Base-by-base conservation (phyloP, 768 basidiomycete species). In the Porpolomopsis calyptriformis region DNA sequence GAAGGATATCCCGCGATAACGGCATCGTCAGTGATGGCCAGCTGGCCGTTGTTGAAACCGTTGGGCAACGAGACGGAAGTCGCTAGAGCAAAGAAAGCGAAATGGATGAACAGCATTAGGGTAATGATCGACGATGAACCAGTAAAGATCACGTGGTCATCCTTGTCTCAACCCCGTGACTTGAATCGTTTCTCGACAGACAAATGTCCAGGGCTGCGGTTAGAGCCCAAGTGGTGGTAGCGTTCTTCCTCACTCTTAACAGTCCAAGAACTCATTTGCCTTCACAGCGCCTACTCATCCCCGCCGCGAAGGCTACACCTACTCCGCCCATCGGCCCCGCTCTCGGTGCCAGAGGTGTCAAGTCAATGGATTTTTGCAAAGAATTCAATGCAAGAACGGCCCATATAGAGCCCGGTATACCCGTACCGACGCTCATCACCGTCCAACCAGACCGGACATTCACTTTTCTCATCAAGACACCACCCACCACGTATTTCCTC, bases 281-380 rank as follows among this genome's bases (percentile, higher is more conserved):
- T 49, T 48, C 24, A 16, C 50, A 88, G 88, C 85, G 89, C 51
- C 68, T 98, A 48, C 74, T 94, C 42, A 79, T 97, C 49, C 78
- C 82, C 42, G 94, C 94, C 36, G 92, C 90, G 36, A 97, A 97
- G 60, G 94, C 94, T 27, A 84, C 93, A 22, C 93, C 94, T 14
- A 86, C 89, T 31, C 94, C 94, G 47, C 94, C 94, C 7, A 85
- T 99, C 43, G 94, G 94, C 58, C 94, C 94, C 45, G 94, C 93
- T 25, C 78, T 99, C 44, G 96, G 96, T 69, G 94, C 96, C 52
- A 81, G 90, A 58, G 96, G 96, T 56, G 93, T 99, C 55, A 97
- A 96, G 67, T 91, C 92, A 22, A 98, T 98, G 86, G 96, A 99
- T 68, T 99, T 99, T 61, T 96, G 92, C 74, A 99, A 97, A 64